Base-by-base conservation (phyloP, 352 stramenopile species). In the Phytophthora multivora region DNA sequence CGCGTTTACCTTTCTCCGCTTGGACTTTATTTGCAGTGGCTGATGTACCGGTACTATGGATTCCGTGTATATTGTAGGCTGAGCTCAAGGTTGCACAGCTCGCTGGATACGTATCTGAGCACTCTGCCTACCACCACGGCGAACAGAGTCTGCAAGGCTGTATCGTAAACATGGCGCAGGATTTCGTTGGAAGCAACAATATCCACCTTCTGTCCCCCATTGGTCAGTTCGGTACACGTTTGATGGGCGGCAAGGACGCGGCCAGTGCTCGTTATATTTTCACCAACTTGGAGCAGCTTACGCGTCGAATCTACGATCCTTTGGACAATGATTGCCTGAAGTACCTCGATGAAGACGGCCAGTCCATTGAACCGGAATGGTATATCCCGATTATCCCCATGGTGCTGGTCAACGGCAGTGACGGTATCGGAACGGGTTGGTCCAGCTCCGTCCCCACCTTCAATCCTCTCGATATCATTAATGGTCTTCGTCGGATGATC, bases 181-280 rank as follows among this genome's bases (percentile, higher is more conserved):
- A 99, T 72, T 99, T 98, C 75, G 95, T 99, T 23, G 97, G 97
- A 19, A 98, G 96, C 53, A 99, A 99, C 76, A 99, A 99, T 73
- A 83, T 99, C 9, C 96, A 98, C 55, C 79, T 99, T 9, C 74
- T 99, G 13, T 93, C 88, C 4, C 97, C 97, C 4, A 96, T 91
- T 38, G 97, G 97, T 58, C 97, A 99, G 72, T 99, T 99, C 54
- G 97, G 97, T 78, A 98, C 96, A 31, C 85, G 98, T 41, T 75
- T 99, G 18, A 91, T 97, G 66, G 97, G 98, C 41, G 98, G 98
- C 43, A 98, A 98, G 69, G 98, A 99, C 80, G 77, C 91, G 0
- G 91, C 94, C 33, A 96, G 85, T 26, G 66, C 92, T 82, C 89
- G 94, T 94, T 98, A 98, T 52, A 97, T 98, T 66, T 98, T 97